Evolutionary conservation across 2,329 filamentous ascomycete species (phyloP).

Genomic region (Graphilbum sp.): DNA sequence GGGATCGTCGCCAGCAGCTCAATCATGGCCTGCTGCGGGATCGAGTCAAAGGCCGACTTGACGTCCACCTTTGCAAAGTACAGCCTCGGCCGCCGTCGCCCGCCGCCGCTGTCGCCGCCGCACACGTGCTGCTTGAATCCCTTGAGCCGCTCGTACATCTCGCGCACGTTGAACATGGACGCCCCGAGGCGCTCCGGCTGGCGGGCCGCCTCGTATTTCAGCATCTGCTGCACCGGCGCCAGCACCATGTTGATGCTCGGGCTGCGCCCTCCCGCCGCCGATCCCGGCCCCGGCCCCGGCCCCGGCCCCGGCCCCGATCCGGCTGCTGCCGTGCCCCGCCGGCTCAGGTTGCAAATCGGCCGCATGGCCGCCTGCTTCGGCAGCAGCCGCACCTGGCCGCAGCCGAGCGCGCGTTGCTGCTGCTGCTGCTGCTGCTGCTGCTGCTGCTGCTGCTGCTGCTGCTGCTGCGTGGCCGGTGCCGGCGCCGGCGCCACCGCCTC

Average conservation of each 20-base stretch:
- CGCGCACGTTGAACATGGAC: constrained; percentile 64
- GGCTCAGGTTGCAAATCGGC: constrained; percentile 74
- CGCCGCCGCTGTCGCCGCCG: constrained; percentile 2
- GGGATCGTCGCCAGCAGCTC: constrained; percentile 43
- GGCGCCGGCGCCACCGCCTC: constrained; percentile 51
- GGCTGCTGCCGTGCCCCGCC: constrained; percentile 29
- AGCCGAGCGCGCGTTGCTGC: constrained; percentile 49
- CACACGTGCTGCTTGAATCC: constrained; percentile 43
- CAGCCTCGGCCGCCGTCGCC: constrained; percentile 24
- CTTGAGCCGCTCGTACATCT: constrained; percentile 61
- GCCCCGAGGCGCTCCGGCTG: constrained; percentile 52
- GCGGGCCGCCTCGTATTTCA: constrained; percentile 60
- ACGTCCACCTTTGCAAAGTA: constrained; percentile 94
- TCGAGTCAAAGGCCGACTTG: constrained; percentile 83
- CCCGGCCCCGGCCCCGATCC: constrained; percentile 22
- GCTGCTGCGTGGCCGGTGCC: constrained; percentile 34
- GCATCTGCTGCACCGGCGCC: constrained; percentile 55
- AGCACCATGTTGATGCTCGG: constrained; percentile 48
- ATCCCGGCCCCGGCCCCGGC: constrained; percentile 19
- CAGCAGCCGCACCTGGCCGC: constrained; percentile 62
- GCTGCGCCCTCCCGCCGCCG: constrained; percentile 27
- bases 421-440: constrained; percentile 44
- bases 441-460: constrained; percentile 40
- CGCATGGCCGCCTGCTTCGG: constrained; percentile 65
- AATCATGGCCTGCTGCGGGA: constrained; percentile 65